Base-by-base conservation (phyloP, 2,329 filamentous ascomycete genomes). In the Fonsecaea nubica region DNA sequence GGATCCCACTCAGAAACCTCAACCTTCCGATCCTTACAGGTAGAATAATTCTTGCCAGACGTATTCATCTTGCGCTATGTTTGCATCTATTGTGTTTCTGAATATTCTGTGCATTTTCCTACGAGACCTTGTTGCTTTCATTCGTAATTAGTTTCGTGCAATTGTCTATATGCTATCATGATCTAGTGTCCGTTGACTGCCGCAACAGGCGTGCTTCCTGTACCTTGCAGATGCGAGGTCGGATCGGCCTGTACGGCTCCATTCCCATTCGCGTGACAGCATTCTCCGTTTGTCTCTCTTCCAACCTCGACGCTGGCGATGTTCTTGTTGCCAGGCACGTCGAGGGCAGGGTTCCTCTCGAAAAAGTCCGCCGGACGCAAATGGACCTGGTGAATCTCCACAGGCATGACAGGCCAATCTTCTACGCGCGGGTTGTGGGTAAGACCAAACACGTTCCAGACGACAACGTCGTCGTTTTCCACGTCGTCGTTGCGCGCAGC, bases 341-440 rank as follows among this genome's bases (percentile, higher is more conserved):
- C 83, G 54, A 85, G 77, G 4, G 81, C 80, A 0, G 84, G 84
- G 58, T 86, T 86, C 21, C 74, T 77, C 4, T 77, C 79, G 68
- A 86, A 86, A 76, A 86, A 86, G 70, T 86, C 83, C 12, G 80
- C 77, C 0, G 84, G 84, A 36, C 80, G 78, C 57, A 85, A 75
- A 32, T 80, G 76, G 5, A 85, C 69, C 70, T 80, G 77, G 66
- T 82, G 79, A 40, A 81, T 81, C 68, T 85, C 83, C 3, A 78
- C 75, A 0, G 82, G 83, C 80, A 75, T 75, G 38, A 84, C 81
- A 1, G 82, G 82, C 79, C 80, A 85, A 65, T 84, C 82, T 69
- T 84, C 82, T 4, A 80, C 76, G 3, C 83, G 73, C 8, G 83
- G 83, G 63, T 83, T 84, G 69, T 85, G 83, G 25, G 82, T 84